Evolutionary conservation across 1,284 basidiomycete genomes (phyloP), one percentile per base, ranked within the genome.

Genomic region (Taiwanofungus camphoratus): DNA sequence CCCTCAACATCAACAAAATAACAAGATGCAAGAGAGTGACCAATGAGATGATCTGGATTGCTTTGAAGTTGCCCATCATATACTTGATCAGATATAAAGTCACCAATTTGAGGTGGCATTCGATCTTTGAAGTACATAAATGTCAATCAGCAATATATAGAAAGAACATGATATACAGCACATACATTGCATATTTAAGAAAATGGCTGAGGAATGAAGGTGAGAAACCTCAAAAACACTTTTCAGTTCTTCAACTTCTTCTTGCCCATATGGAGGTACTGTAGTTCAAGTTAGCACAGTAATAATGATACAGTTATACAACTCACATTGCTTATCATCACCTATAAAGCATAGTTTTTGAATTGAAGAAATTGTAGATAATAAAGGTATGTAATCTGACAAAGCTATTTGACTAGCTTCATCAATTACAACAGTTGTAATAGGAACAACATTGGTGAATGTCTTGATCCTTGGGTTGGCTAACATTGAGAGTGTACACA

Each of bases 81-180:
- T 4, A 89, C 68, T 45, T 67, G 64, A 36, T 70, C 53, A 20
- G 84, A 87, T 37, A 89, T 82, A 41, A 85, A 79, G 5, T 69
- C 50, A n/a, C 85, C 85, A 67, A 87, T 79, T 49, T 83, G 74
- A 32, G 75, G 72, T 44, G 87, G 86, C 83, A 89, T 87, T 2
- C 87, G 77, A 52, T 88, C 86, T 82, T 44, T 5, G 11, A 5
- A 1, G 4, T 9, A 23, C n/a, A 41, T 24, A n/a, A 33, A 18
- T 18, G 31, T 32, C 15, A 36, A 36, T 39, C 41, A 33, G 20
- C 30, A 29, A 13, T 26, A 21, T 18, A 37, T 15, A 19, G 39
- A n/a, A 42, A 23, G n/a, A 30, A 48, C 39, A 5, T 23, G 37
- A 33, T 24, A 39, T 23, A 42, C 0, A 4, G 36, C 3, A 53